These are phyloP conservation scores for Carallia brachiata DNA, from an alignment of 345 rosid genomes.

Conservation along the genomic window DNA sequence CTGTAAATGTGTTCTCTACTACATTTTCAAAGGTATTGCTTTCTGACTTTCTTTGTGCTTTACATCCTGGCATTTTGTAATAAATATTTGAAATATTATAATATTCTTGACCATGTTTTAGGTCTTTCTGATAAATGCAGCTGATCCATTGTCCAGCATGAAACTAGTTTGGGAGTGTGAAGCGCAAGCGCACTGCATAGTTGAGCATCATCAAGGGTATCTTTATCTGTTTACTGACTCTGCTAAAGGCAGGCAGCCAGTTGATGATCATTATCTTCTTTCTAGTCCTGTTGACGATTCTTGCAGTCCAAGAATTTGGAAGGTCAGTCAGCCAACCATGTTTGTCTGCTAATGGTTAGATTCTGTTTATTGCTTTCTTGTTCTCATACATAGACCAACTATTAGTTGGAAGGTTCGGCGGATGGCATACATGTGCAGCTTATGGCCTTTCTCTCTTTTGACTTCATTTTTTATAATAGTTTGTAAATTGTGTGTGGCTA, in stretches of 20 bases:
- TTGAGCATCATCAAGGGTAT: conserved; percentile 87
- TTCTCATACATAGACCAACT: not conserved
- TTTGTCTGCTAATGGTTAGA: not conserved
- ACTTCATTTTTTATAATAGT: not conserved
- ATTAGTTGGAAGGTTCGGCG: not conserved
- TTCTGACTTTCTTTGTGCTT: conserved; percentile 2
- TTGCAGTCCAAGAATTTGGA: conserved; percentile 63
- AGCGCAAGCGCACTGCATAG: conserved; percentile 72
- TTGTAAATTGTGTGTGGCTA: not conserved
- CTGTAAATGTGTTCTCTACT: conserved; percentile 67
- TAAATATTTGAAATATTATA: conserved; percentile 7
- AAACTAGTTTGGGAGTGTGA: conserved; percentile 80
- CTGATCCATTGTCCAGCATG: conserved; percentile 79
- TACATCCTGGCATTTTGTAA: conserved; percentile 5
- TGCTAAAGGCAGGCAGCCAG: conserved; percentile 49
- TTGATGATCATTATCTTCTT: conserved; percentile 79
- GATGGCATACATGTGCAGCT: not conserved
- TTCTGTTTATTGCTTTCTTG: not conserved
- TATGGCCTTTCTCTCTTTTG: conserved; percentile 3
- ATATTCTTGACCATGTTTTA: conserved; percentile 49
- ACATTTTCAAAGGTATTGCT: conserved; percentile 70
- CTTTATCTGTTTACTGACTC: conserved; percentile 90
- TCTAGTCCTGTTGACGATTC: conserved; percentile 49
- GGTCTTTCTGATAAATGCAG: conserved; percentile 96
- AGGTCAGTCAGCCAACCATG: conserved; percentile 49